phyloP scores from a whole-genome alignment of 768 basidiomycete genomes.

The Russula griseocarnosa region DNA sequence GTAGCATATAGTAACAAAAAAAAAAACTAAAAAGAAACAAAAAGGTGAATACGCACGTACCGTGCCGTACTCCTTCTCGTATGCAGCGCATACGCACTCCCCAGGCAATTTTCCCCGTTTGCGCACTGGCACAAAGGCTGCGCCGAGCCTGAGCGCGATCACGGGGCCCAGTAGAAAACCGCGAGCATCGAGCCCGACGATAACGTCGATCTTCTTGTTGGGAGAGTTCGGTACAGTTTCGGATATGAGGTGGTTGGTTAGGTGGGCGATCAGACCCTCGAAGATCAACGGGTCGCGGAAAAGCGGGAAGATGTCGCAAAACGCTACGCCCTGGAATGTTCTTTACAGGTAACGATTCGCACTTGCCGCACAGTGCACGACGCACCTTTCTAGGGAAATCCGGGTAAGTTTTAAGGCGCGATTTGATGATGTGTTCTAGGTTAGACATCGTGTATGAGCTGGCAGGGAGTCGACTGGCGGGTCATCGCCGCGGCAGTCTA shows the following conservation, averaged over 20 bases:
- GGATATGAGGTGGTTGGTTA: slow-evolving; percentile 81
- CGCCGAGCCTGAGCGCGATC: slow-evolving; percentile 84
- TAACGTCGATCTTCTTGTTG: slow-evolving; percentile 74
- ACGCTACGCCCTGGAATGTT: slow-evolving; percentile 68
- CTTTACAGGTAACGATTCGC: background rate
- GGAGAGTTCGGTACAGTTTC: slow-evolving; percentile 60
- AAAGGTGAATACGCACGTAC: slow-evolving; percentile 37
- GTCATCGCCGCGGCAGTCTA: background rate
- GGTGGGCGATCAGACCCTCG: slow-evolving; percentile 86
- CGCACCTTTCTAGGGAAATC: slow-evolving; percentile 90
- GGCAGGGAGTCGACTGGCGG: background rate
- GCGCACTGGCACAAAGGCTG: slow-evolving; percentile 93
- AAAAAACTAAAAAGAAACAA: background rate
- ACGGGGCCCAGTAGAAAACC: slow-evolving; percentile 95
- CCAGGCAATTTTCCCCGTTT: slow-evolving; percentile 97
- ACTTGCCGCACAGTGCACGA: background rate
- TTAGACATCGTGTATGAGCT: slow-evolving; percentile 55
- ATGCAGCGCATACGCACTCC: slow-evolving; percentile 63
- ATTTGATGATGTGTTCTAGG: slow-evolving; percentile 66
- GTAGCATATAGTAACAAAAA: background rate
- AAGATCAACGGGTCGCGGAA: slow-evolving; percentile 81
- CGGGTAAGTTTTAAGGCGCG: slow-evolving; percentile 54
- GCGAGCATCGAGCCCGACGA: slow-evolving; percentile 93
- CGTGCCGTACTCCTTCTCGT: slow-evolving; percentile 90
- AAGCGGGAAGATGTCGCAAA: slow-evolving; percentile 94